Base-by-base conservation (phyloP, 192 early-diverging fungal genomes). In the Coemansia sp. region DNA sequence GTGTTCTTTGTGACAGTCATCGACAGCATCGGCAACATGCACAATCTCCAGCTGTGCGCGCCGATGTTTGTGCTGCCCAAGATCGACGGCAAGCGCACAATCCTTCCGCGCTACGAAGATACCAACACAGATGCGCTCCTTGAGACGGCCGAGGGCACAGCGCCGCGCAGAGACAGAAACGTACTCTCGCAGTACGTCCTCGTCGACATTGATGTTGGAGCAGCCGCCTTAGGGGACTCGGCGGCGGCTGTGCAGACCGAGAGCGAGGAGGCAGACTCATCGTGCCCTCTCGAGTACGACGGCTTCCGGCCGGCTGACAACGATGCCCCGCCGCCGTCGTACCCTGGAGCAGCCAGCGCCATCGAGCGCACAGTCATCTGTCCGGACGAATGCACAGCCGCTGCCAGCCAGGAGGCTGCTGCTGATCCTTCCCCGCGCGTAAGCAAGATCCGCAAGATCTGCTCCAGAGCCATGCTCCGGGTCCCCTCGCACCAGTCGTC, bases 101-200 rank as follows among this genome's bases (percentile, higher is more conserved):
- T 64, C 25, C 75, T 72, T 22, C 75, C 75, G 15, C 70, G 75
- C 47, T 79, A 79, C 55, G 75, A 79, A 30, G 75, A 72, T 11
- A 53, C 67, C 0, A 55, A 11, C 19, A 23, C 57, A 2, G 75
- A 79, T 17, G 55, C 47, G 47, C 70, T 73, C 17, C 64, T 80
- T 10, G 68, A 74, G 40, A 62, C 77, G 1, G 59, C 71, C 3
- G 55, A 33, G 19, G 67, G 45, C 11, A 34, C 29, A 27, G 33
- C 11, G 8, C 54, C 52, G 20, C 66, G 64, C 31, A 59, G 76
- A 33, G 76, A 79, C 59, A 61, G 52, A 30, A 64, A 73, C 55
- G 60, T 73, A 50, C 68, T 67, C 59, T 64, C 70, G 13, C 60
- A 79, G 31, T 79, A 69, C 44, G 76, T 79, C 40, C 52, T 79